Conservation (phyloP, 2,329 filamentous ascomycete species). For the Phyllosticta paracitricarpa region DNA sequence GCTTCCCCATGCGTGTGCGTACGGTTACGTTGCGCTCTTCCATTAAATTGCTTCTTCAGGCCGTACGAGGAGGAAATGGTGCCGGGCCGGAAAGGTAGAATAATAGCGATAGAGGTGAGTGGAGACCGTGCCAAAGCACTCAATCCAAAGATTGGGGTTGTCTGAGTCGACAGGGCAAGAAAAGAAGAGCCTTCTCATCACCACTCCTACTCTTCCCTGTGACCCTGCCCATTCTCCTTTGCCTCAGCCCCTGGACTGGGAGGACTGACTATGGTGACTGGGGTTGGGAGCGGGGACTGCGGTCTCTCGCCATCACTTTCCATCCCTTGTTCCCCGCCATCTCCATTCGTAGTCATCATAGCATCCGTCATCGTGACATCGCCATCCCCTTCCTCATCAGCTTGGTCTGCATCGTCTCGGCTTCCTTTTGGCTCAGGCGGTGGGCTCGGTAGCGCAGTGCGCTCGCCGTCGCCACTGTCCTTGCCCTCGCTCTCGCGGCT, state of each 20-base stretch:
- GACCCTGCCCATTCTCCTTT: not conserved
- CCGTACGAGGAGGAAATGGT: not conserved
- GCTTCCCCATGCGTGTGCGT: not conserved
- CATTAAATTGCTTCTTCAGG: not conserved
- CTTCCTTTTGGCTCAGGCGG: slow-evolving; percentile 21
- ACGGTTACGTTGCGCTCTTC: not conserved
- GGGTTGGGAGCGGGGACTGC: slow-evolving; percentile 15
- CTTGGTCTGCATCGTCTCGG: slow-evolving; percentile 6
- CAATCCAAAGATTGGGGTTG: not conserved
- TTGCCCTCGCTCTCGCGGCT: slow-evolving; percentile 12
- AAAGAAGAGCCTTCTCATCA: not conserved
- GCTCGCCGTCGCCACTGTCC: slow-evolving; percentile 17
- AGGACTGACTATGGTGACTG: slow-evolving; percentile 27
- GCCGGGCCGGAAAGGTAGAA: not conserved
- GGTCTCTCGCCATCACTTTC: not conserved
- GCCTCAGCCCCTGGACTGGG: slow-evolving; percentile 20
- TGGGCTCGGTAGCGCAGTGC: slow-evolving; percentile 23
- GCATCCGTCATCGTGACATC: slow-evolving; percentile 4
- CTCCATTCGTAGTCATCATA: not conserved
- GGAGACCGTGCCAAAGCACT: not conserved
- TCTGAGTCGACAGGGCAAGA: not conserved
- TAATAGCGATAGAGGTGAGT: not conserved
- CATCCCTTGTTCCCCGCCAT: not conserved
- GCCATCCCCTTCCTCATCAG: not conserved
- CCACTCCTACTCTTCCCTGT: not conserved